phyloP scores from a whole-genome alignment of 2,329 filamentous ascomycete genomes.

The Alternaria atra region DNA sequence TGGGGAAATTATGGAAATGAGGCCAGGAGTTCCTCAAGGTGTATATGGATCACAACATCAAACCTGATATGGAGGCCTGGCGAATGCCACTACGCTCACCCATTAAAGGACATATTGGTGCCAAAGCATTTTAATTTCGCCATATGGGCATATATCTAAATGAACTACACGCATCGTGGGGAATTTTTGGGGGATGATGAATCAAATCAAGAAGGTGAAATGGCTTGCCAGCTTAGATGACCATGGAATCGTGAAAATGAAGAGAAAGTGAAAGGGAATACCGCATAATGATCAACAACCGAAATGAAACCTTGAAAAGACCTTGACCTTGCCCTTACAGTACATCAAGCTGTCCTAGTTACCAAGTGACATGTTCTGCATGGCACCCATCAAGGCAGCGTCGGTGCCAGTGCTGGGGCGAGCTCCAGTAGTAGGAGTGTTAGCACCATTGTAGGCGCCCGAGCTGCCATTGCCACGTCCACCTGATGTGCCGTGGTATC shows the following conservation, averaged over 20 bases:
- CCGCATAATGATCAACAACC: conserved; percentile 3
- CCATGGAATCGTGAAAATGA: conserved; percentile 8
- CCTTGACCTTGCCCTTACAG: background rate
- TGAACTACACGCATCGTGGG: conserved; percentile 14
- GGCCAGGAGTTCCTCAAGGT: background rate
- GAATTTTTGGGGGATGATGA: conserved; percentile 1
- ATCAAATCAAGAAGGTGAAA: background rate
- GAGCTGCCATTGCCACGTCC: conserved; percentile 17
- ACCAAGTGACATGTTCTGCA: conserved; percentile 39
- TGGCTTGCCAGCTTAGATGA: background rate
- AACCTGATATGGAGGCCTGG: background rate
- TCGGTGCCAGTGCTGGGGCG: conserved; percentile 27
- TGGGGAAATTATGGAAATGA: background rate
- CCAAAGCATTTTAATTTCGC: conserved; percentile 25
- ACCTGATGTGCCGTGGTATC: conserved; percentile 9
- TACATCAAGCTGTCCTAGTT: background rate
- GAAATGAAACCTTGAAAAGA: background rate
- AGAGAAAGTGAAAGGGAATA: conserved; percentile 11
- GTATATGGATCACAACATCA: background rate
- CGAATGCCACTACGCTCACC: background rate
- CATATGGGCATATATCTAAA: conserved; percentile 14
- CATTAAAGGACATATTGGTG: conserved; percentile 8
- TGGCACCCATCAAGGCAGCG: conserved; percentile 23
- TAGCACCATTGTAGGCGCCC: conserved; percentile 10
- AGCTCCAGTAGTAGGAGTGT: conserved; percentile 13